These are phyloP conservation scores for Collybia sp. DNA, from an alignment of 768 basidiomycete genomes.

Conservation along the genomic window DNA sequence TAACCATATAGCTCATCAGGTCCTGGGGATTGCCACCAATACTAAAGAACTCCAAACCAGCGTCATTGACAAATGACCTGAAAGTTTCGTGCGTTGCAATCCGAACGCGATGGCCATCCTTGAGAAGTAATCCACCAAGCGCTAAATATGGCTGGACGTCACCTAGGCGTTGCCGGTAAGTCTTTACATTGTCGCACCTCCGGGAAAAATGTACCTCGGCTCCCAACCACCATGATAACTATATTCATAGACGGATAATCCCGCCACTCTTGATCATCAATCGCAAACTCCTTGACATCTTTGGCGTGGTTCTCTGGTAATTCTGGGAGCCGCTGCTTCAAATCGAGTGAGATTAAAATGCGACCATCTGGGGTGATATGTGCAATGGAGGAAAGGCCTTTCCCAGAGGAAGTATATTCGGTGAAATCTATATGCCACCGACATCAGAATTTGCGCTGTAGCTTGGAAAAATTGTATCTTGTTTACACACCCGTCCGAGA, in stretches of 20 bases:
- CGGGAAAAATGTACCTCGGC: conserved; percentile 37
- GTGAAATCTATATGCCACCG: conserved; percentile 24
- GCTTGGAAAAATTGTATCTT: too few species aligned
- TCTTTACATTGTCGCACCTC: too few species aligned
- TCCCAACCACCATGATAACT: conserved; percentile 66
- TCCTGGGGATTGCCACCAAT: conserved; percentile 62
- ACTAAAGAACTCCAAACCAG: conserved; percentile 53
- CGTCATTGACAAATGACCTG: conserved; percentile 43
- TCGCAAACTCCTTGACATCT: conserved; percentile 45
- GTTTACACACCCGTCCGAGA: too few species aligned
- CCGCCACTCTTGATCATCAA: conserved; percentile 32
- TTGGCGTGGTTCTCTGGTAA: conserved; percentile 40
- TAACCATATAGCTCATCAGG: conserved; percentile 71
- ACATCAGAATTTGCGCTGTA: too few species aligned
- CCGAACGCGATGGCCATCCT: conserved; percentile 53
- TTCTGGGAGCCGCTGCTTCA: conserved; percentile 46
- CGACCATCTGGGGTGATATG: conserved; percentile 39
- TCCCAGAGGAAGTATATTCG: conserved; percentile 32
- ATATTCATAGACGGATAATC: conserved; percentile 44
- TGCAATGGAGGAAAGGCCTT: conserved; percentile 38
- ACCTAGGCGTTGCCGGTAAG: conserved; percentile 24
- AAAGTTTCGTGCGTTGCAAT: conserved; percentile 63
- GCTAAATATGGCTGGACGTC: conserved; percentile 68
- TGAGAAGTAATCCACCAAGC: conserved; percentile 40
- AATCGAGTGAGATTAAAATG: conserved; percentile 41